A percentile compares a stretch with the other conserved stretches of the same genome.
Evolutionary conservation across 176 grass and related monocot genomes (phyloP).

Genomic region (Bonia amplexicaulis): DNA sequence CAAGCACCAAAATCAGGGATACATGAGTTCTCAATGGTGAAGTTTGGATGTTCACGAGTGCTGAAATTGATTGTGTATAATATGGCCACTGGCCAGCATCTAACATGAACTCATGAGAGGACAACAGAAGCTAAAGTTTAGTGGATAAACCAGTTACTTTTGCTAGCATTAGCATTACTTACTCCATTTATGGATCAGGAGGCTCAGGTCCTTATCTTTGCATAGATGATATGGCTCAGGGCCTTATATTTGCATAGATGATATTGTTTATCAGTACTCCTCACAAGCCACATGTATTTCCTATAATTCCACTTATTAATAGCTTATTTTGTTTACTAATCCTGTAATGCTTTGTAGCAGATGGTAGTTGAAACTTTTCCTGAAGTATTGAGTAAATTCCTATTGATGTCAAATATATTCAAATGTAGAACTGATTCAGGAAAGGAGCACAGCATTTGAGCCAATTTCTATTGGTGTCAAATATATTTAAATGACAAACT

Average conservation of each 20-base stretch:
- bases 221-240: background rate
- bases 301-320: background rate
- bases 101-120: background rate
- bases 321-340: background rate
- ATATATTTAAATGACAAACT: background rate
- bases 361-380: background rate
- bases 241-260: background rate
- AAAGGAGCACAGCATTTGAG: background rate
- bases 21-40: background rate
- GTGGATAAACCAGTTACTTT: background rate
- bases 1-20: slow-evolving; percentile 5
- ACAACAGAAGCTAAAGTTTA: background rate
- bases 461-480: background rate
- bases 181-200: background rate
- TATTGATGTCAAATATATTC: background rate
- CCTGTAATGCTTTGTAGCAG: background rate
- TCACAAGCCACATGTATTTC: background rate
- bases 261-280: background rate
- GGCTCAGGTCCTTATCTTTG: background rate
- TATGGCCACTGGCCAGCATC: slow-evolving; percentile 9
- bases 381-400: background rate
- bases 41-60: background rate
- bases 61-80: background rate
- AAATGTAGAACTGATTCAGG: background rate
- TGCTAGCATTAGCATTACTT: background rate